Percentiles rank a stretch among this genome's conserved stretches.
These are phyloP conservation scores for Tagetes patula DNA, from an alignment of 129 eudicot species.

Conservation along the genomic window DNA sequence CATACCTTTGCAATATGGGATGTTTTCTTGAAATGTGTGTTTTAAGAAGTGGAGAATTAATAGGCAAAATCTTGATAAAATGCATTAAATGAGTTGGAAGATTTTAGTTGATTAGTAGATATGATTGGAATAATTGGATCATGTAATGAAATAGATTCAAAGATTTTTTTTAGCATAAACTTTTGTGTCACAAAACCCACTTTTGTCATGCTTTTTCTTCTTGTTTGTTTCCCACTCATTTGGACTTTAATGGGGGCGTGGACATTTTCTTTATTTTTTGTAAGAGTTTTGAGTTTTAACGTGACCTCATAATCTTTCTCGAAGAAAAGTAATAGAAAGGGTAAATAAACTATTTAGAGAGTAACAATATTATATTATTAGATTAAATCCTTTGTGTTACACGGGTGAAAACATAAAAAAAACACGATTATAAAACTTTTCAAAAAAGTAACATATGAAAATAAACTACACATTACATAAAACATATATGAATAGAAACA, in stretches of 20 bases:
- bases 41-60: conserved; percentile 6
- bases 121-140: conserved; percentile 29
- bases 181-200: conserved; percentile 42
- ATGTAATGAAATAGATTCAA: conserved; percentile 28
- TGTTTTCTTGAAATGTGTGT: conserved; percentile 16
- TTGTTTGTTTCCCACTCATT: conserved; percentile 22
- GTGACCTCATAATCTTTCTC: neutral
- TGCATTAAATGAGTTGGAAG: conserved; percentile 15
- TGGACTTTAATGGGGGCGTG: conserved; percentile 16
- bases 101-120: neutral
- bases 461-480: no score
- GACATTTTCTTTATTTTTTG: neutral
- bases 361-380: no score
- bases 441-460: no score
- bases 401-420: no score
- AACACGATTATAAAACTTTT: no score
- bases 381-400: no score
- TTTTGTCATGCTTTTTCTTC: conserved; percentile 4
- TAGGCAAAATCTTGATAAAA: conserved; percentile 16
- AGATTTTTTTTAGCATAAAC: conserved; percentile 42
- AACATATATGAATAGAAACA: no score
- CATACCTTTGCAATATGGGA: conserved; percentile 23
- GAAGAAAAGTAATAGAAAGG: neutral
- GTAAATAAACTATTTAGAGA: no score
- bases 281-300: conserved; percentile 8